Evolutionary conservation across 2,329 filamentous ascomycete genomes (phyloP).

Genomic region (Akanthomyces muscarius): DNA sequence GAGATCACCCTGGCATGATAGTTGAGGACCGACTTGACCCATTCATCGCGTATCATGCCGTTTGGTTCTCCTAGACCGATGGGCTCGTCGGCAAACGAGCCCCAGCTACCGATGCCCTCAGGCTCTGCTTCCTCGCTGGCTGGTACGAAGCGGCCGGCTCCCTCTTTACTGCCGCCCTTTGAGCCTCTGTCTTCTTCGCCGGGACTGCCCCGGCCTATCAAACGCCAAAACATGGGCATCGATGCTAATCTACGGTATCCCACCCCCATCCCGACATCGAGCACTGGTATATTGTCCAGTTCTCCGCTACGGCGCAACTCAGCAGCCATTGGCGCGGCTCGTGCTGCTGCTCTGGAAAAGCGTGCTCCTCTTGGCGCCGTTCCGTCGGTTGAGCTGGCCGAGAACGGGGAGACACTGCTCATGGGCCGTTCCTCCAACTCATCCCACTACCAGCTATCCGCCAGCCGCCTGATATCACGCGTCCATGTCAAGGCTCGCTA

Average conservation of each 20-base stretch:
- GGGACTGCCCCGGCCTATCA: constrained; percentile 62
- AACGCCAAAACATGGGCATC: constrained; percentile 56
- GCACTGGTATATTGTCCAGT: constrained; percentile 83
- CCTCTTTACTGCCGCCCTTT: constrained; percentile 72
- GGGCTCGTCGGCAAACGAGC: constrained; percentile 12
- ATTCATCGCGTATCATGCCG: constrained; percentile 11
- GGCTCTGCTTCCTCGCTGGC: constrained; percentile 27
- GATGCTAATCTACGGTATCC: constrained; percentile 68
- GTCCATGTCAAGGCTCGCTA: constrained; percentile 89
- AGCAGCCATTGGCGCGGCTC: constrained; percentile 56
- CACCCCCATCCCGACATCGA: constrained; percentile 90
- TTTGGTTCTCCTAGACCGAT: constrained; percentile 8
- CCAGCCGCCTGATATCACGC: constrained; percentile 88
- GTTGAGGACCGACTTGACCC: neutral
- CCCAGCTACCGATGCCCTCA: constrained; percentile 15
- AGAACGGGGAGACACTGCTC: constrained; percentile 73
- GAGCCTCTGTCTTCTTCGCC: constrained; percentile 78
- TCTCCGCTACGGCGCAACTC: constrained; percentile 62
- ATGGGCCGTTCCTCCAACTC: constrained; percentile 95
- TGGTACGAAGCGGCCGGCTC: constrained; percentile 57
- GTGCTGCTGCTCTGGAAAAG: constrained; percentile 41
- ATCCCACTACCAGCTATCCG: constrained; percentile 89
- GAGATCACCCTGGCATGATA: neutral
- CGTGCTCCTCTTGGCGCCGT: constrained; percentile 79
- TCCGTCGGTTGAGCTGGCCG: constrained; percentile 74